Evolutionary conservation across 2,329 filamentous ascomycete species (phyloP).

Genomic region (Fusarium circinatum): DNA sequence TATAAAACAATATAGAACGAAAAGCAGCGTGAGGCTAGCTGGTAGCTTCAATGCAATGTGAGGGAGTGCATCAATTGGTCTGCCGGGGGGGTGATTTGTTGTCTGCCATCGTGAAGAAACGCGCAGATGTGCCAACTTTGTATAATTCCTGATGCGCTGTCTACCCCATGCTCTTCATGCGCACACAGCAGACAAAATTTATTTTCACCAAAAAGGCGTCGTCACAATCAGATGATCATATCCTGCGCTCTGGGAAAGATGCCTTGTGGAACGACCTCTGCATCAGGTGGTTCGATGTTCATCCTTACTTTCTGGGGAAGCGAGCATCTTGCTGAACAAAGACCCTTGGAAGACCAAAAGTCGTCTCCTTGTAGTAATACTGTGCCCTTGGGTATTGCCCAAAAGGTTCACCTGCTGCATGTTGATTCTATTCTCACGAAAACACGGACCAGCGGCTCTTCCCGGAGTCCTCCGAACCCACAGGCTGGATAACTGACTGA

Average conservation of each 20-base stretch:
- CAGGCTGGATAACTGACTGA: constrained; percentile 15
- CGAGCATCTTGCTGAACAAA: constrained; percentile 23
- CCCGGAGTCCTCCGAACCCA: constrained; percentile 35
- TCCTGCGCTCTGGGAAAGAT: constrained; percentile 15
- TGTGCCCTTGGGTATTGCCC: constrained; percentile 15
- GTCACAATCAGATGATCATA: constrained; percentile 43
- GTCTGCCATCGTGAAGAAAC: constrained; percentile 9
- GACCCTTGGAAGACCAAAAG: constrained; percentile 25
- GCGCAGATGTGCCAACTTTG: constrained; percentile 27
- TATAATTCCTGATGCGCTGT: constrained; percentile 32
- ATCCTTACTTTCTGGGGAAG: constrained; percentile 39
- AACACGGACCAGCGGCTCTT: constrained; percentile 42
- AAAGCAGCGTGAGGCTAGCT: constrained; percentile 7
- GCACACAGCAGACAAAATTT: constrained; percentile 22
- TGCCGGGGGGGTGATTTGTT: background rate
- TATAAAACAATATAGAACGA: constrained; percentile 1
- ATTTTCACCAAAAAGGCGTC: constrained; percentile 6
- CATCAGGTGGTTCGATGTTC: constrained; percentile 44
- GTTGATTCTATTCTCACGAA: constrained; percentile 16
- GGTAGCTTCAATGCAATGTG: constrained; percentile 26
- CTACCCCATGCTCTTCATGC: constrained; percentile 23
- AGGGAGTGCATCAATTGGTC: constrained; percentile 25
- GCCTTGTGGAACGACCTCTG: constrained; percentile 39
- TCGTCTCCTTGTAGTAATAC: constrained; percentile 30
- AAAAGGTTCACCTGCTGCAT: constrained; percentile 14